Evolutionary conservation across 2,329 filamentous ascomycete genomes (phyloP).

Genomic region (Macroventuria anomochaeta): DNA sequence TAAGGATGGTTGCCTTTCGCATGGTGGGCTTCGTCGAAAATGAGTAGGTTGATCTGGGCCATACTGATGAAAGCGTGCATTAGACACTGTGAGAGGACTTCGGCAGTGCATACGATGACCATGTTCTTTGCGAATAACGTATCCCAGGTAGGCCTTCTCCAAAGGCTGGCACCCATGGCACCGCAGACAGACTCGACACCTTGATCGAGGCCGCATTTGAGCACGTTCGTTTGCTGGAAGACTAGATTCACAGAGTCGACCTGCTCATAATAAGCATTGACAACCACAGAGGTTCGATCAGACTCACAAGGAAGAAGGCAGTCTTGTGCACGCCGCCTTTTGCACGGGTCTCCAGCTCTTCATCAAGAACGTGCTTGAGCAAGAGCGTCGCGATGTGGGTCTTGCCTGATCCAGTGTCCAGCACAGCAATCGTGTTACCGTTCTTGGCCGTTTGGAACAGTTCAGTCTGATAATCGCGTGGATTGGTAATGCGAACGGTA

Average conservation of each 20-base stretch:
- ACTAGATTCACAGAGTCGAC: conserved; percentile 89
- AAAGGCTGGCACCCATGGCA: conserved; percentile 66
- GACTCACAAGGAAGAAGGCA: conserved; percentile 79
- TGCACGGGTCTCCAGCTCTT: conserved; percentile 75
- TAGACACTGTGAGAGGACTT: conserved; percentile 80
- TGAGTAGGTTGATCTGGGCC: conserved; percentile 81
- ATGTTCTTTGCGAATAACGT: conserved; percentile 69
- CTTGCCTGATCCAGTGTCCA: conserved; percentile 95
- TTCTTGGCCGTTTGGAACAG: conserved; percentile 86
- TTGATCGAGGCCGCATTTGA: conserved; percentile 81
- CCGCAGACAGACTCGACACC: conserved; percentile 78
- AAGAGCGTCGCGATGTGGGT: conserved; percentile 93
- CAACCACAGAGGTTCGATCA: background rate
- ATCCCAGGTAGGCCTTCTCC: conserved; percentile 66
- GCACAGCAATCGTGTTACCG: conserved; percentile 88
- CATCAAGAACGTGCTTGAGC: conserved; percentile 74
- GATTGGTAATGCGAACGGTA: conserved; percentile 71
- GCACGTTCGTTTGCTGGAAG: conserved; percentile 84
- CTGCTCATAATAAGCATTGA: conserved; percentile 46
- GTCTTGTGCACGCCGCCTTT: conserved; percentile 67
- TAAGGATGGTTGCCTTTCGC: conserved; percentile 94
- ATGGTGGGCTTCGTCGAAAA: conserved; percentile 97
- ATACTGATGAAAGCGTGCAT: conserved; percentile 81
- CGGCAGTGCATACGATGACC: conserved; percentile 91
- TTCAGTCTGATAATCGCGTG: conserved; percentile 90